Base-by-base conservation (phyloP, 192 early-diverging fungal species). In the Coemansia sp. region DNA sequence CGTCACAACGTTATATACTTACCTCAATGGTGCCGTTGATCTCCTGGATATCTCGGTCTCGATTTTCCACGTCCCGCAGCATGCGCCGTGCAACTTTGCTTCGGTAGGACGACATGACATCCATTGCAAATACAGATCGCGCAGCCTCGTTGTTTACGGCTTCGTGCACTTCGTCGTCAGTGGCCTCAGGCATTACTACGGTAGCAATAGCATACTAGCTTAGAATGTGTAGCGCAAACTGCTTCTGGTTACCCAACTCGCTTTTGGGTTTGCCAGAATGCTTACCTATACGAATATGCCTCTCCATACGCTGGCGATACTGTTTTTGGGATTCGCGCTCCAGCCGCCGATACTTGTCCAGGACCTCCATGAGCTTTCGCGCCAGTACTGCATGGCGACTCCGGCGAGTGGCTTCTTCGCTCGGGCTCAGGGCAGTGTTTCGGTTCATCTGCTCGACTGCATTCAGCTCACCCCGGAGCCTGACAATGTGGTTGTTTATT, bases 201-300 rank as follows among this genome's bases (percentile, higher is more conserved):
- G 20, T 30, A 39, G 23, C 38, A 15, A 40, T 26, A 30, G 2
- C 15, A 14, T 22, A 21, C 11, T n/a, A n/a, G n/a, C n/a, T n/a
- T 15, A 8, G 15, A 34, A 19, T 3, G 41, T 35, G n/a, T n/a
- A n/a, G n/a, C n/a, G n/a, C n/a, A n/a, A n/a, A n/a, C n/a, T n/a
- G n/a, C n/a, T n/a, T n/a, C n/a, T n/a, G n/a, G n/a, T n/a, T n/a
- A n/a, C n/a, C n/a, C n/a, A n/a, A n/a, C n/a, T n/a, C n/a, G n/a
- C n/a, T n/a, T n/a, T n/a, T 35, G 5, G 1, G 32, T 26, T 8
- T 4, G 28, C n/a, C 12, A 21, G 10, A 12, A 26, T 32, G 46
- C 70, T 50, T 68, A 75, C 71, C 71, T 64, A 75, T 50, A 12
- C 72, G 65, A n/a, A 75, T 75, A 29, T 75, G 72, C 42, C 41